phyloP scores from a whole-genome alignment of 2,329 filamentous ascomycete species.

The Aureobasidium namibiae region DNA sequence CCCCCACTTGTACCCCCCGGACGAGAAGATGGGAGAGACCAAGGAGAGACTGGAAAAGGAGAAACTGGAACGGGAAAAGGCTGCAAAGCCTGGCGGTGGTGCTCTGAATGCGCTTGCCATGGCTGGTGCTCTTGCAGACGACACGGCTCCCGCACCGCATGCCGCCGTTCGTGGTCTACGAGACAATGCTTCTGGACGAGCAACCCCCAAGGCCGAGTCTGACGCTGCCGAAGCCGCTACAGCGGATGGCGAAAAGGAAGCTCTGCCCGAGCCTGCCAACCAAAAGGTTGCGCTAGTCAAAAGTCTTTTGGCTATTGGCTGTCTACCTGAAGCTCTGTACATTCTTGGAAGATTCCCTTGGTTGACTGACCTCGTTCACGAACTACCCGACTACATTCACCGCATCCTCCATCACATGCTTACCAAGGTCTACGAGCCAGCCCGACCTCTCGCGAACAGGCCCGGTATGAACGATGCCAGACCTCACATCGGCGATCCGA shows the following conservation, averaged over 20 bases:
- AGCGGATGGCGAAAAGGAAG: constrained; percentile 33
- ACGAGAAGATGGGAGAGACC: constrained; percentile 72
- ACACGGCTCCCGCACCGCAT: constrained; percentile 47
- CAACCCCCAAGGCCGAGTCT: constrained; percentile 32
- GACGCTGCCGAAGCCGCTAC: constrained; percentile 24
- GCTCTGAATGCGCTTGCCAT: constrained; percentile 75
- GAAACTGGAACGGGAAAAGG: constrained; percentile 67
- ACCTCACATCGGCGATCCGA: constrained; percentile 53
- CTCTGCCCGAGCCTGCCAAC: constrained; percentile 63
- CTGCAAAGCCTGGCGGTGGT: constrained; percentile 59
- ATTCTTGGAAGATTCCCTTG: constrained; percentile 88
- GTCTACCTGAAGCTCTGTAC: constrained; percentile 85
- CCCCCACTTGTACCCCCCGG: constrained; percentile 78
- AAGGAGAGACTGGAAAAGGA: constrained; percentile 64
- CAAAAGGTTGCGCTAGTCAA: constrained; percentile 82
- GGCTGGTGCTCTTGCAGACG: constrained; percentile 81
- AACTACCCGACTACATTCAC: constrained; percentile 72
- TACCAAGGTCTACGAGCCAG: constrained; percentile 58
- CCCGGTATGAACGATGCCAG: constrained; percentile 38
- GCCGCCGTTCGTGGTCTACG: constrained; percentile 25
- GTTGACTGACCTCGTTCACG: constrained; percentile 77
- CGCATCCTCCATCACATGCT: constrained; percentile 78
- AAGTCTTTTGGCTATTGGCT: constrained; percentile 81
- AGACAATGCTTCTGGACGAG: constrained; percentile 38
- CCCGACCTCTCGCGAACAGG: constrained; percentile 39